Evolutionary conservation across 768 basidiomycete genomes (phyloP).

Genomic region (Megacollybia marginata): DNA sequence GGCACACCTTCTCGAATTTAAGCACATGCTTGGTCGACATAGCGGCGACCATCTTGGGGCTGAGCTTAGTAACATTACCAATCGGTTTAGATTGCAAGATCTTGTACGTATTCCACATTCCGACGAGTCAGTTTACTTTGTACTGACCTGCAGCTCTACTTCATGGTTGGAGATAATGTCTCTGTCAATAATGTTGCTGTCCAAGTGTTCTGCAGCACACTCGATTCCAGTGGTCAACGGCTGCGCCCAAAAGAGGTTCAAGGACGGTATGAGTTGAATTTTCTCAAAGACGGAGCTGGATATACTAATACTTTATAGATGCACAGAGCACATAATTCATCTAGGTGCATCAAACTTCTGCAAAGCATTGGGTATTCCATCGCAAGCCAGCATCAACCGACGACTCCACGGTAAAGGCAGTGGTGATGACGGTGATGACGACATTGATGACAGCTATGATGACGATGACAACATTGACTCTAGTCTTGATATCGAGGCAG

Average conservation of each 20-base stretch:
- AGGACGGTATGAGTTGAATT: constrained; percentile 3
- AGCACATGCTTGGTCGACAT: constrained; percentile 8
- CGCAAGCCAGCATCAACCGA: background rate
- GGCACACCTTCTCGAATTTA: constrained; percentile 10
- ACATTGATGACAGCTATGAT: constrained; percentile 8
- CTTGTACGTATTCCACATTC: constrained; percentile 3
- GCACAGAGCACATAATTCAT: constrained; percentile 11
- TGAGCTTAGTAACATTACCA: constrained; percentile 6
- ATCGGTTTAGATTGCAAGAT: constrained; percentile 6
- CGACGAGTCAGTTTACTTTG: background rate
- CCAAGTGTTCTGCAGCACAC: constrained; percentile 2
- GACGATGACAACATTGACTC: too few species aligned
- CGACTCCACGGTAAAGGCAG: constrained; percentile 3
- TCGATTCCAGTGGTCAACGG: background rate
- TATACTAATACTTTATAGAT: background rate
- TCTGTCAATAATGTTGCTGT: constrained; percentile 7
- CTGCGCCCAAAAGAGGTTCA: constrained; percentile 6
- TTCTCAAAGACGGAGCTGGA: too few species aligned
- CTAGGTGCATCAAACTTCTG: constrained; percentile 8
- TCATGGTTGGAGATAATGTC: constrained; percentile 8
- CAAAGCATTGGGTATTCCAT: constrained; percentile 2
- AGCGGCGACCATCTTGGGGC: constrained; percentile 9
- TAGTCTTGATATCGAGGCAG: constrained; percentile 8
- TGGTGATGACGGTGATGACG: constrained; percentile 7
- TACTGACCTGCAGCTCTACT: constrained; percentile 4